phyloP scores from a whole-genome alignment of 2,329 filamentous ascomycete species.

The Calcarisporium arbuscula region DNA sequence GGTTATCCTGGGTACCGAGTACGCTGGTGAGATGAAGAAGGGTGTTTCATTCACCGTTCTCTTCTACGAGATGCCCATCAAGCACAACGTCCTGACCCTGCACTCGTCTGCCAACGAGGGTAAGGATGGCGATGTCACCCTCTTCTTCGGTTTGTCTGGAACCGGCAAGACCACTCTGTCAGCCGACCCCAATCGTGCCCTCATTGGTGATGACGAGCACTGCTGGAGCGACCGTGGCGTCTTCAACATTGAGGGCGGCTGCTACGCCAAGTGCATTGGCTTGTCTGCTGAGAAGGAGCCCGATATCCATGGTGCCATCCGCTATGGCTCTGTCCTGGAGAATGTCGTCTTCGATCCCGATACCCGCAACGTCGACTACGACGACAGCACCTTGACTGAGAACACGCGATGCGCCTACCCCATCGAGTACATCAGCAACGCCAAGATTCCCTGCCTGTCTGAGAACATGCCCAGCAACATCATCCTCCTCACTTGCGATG shows the following conservation, averaged over 20 bases:
- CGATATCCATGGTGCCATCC: constrained; percentile 93
- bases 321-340: constrained; percentile 94
- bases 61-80: constrained; percentile 99
- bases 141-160: constrained; percentile 98
- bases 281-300: constrained; percentile 98
- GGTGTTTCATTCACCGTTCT: constrained; percentile 98
- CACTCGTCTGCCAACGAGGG: constrained; percentile 99
- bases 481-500: constrained; percentile 95
- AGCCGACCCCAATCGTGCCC: constrained; percentile 88
- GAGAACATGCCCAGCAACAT: constrained; percentile 91
- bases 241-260: constrained; percentile 99
- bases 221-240: constrained; percentile 96
- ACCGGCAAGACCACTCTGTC: constrained; percentile 99
- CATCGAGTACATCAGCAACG: constrained; percentile 98
- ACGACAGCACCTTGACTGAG: constrained; percentile 90
- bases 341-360: constrained; percentile 96
- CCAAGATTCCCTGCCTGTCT: constrained; percentile 94
- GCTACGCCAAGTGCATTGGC: constrained; percentile 98
- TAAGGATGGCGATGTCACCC: constrained; percentile 86
- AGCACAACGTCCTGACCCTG: constrained; percentile 97
- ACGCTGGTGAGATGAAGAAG: constrained; percentile 81
- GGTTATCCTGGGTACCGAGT: constrained; percentile 99
- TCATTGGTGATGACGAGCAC: constrained; percentile 99
- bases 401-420: constrained; percentile 98
- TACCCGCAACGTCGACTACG: constrained; percentile 89